Percentiles rank a stretch among this genome's conserved stretches.
phyloP scores from a whole-genome alignment of 192 early-diverging fungal species.

The Pilobolus umbonatus region DNA sequence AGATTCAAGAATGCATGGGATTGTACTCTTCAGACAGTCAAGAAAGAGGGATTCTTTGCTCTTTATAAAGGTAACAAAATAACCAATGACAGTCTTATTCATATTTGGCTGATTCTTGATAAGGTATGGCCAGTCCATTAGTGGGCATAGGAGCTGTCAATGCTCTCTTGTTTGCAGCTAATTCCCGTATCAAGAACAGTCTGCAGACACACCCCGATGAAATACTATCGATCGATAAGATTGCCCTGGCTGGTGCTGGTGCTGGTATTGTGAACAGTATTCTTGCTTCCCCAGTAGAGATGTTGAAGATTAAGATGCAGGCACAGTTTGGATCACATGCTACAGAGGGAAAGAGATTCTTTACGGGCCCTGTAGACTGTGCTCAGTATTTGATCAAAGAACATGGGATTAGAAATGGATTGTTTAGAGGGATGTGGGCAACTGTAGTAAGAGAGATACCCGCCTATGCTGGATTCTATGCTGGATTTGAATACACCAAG shows the following conservation, averaged over 20 bases:
- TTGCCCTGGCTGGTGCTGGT: slow-evolving; percentile 82
- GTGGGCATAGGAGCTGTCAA: slow-evolving; percentile 83
- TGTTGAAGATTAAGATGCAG: slow-evolving; percentile 92
- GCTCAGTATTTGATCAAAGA: slow-evolving; percentile 57
- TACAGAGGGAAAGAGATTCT: slow-evolving; percentile 19
- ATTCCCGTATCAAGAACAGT: slow-evolving; percentile 57
- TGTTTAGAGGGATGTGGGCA: slow-evolving; percentile 79
- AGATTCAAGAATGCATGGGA: slow-evolving; percentile 72
- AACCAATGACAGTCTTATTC: neutral
- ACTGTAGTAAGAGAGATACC: slow-evolving; percentile 77
- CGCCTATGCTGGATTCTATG: slow-evolving; percentile 82
- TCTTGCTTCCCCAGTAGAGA: slow-evolving; percentile 87
- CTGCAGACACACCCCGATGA: slow-evolving; percentile 46
- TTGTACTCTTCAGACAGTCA: slow-evolving; percentile 77
- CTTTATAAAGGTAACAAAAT: slow-evolving; percentile 78
- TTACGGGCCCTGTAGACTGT: slow-evolving; percentile 60
- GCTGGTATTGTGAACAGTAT: slow-evolving; percentile 81
- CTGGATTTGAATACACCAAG: slow-evolving; percentile 78
- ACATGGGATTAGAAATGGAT: slow-evolving; percentile 66
- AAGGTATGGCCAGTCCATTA: slow-evolving; percentile 76
- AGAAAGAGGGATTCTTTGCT: slow-evolving; percentile 71
- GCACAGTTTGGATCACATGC: slow-evolving; percentile 67
- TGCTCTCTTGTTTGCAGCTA: slow-evolving; percentile 79
- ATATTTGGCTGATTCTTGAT: neutral
- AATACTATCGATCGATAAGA: slow-evolving; percentile 57